Conservation (phyloP, 1,139 yeast genomes). For the Geotrichum cucujoidarum region DNA sequence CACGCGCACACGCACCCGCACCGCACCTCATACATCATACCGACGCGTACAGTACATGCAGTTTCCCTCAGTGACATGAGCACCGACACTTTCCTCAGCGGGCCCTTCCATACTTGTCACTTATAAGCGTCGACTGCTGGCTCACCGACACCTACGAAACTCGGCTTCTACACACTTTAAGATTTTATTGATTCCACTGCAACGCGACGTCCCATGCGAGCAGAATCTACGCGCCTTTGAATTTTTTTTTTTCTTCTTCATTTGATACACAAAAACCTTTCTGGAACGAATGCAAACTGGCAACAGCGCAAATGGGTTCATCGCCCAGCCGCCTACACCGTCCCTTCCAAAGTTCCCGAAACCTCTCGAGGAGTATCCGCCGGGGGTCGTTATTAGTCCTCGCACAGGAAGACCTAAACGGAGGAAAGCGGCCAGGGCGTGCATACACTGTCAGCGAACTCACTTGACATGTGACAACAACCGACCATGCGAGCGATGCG, state of each 20-base stretch:
- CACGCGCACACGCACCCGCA: too few relatives aligned
- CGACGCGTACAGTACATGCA: too few relatives aligned
- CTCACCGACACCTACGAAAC: too few relatives aligned
- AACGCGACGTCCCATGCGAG: too few relatives aligned
- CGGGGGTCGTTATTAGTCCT: constrained; percentile 24
- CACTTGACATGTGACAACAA: constrained; percentile 82
- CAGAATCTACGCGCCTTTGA: too few relatives aligned
- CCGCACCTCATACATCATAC: too few relatives aligned
- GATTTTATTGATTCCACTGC: too few relatives aligned
- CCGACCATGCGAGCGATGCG: constrained; percentile 78
- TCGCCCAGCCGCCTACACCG: not conserved
- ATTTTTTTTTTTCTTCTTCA: not conserved
- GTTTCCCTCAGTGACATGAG: too few relatives aligned
- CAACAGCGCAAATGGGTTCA: not conserved
- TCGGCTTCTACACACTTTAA: too few relatives aligned
- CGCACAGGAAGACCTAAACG: constrained; percentile 33
- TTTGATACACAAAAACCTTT: not conserved
- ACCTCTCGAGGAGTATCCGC: constrained; percentile 18
- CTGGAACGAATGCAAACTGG: not conserved
- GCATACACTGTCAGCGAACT: constrained; percentile 82
- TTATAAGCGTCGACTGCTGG: too few relatives aligned
- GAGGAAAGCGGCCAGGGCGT: constrained; percentile 76
- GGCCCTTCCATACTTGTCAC: too few relatives aligned
- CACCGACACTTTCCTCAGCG: too few relatives aligned
- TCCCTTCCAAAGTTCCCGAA: constrained; percentile 16